Conservation (phyloP, 257 asterid species). For the Nicotiana knightiana region DNA sequence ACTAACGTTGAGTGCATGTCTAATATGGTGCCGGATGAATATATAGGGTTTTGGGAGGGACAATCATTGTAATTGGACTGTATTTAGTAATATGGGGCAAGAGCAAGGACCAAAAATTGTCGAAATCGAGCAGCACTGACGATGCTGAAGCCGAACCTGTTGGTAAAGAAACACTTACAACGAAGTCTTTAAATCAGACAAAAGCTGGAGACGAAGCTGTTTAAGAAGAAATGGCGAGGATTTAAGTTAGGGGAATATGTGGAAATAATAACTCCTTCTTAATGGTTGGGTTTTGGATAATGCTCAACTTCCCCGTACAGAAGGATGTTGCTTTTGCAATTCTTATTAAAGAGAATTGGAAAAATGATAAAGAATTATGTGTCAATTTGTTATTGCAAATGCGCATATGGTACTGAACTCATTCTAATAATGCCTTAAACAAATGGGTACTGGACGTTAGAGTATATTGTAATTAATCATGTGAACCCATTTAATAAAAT, state of each 20-base stretch:
- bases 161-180: not conserved
- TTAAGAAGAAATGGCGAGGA: not conserved
- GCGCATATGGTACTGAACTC: not conserved
- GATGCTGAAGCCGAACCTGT: not conserved
- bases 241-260: not conserved
- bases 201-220: not conserved
- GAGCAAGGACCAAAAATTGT: constrained; percentile 25
- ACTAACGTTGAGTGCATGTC: not conserved
- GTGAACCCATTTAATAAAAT: not conserved
- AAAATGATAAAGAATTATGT: not conserved
- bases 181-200: not conserved
- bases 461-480: no score
- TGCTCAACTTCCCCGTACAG: not conserved
- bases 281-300: not conserved
- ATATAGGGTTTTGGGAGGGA: constrained; percentile 43
- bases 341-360: not conserved
- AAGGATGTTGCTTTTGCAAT: not conserved
- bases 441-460: not conserved
- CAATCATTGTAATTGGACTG: constrained; percentile 38
- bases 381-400: not conserved
- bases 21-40: not conserved
- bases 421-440: not conserved
- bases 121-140: not conserved
- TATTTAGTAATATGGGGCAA: constrained; percentile 51
- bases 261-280: not conserved